Percentiles rank a stretch among this genome's conserved stretches.
Evolutionary conservation across 768 basidiomycete species (phyloP).

Genomic region (Phylloporus scabripes): DNA sequence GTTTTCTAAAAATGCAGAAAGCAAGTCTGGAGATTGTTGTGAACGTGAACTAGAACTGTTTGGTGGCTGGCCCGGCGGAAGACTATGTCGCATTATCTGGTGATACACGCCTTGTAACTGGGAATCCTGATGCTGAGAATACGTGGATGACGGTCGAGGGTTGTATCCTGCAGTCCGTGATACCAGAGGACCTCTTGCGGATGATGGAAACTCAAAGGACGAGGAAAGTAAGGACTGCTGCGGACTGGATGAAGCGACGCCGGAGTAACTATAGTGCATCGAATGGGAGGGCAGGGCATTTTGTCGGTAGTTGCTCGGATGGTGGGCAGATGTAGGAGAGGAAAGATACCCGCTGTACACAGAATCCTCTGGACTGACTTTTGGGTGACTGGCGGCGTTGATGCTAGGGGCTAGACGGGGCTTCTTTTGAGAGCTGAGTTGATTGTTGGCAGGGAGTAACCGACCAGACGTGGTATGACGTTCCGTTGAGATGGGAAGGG

Average conservation of each 20-base stretch:
- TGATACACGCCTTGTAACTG: slow-evolving; percentile 30
- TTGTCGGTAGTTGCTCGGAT: slow-evolving; percentile 25
- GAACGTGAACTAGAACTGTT: slow-evolving; percentile 16
- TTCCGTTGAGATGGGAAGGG: slow-evolving; percentile 32
- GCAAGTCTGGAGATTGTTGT: slow-evolving; percentile 24
- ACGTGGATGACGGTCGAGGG: slow-evolving; percentile 21
- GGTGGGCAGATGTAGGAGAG: slow-evolving; percentile 27
- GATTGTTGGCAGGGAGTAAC: slow-evolving; percentile 26
- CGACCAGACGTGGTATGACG: slow-evolving; percentile 28
- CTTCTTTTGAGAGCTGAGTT: slow-evolving; percentile 25
- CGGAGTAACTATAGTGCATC: slow-evolving; percentile 22
- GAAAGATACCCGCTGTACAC: slow-evolving; percentile 30
- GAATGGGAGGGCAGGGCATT: slow-evolving; percentile 28
- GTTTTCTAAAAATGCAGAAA: slow-evolving; percentile 29
- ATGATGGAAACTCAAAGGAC: slow-evolving; percentile 28
- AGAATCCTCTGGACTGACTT: slow-evolving; percentile 26
- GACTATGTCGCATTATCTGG: slow-evolving; percentile 26
- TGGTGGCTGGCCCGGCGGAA: slow-evolving; percentile 16
- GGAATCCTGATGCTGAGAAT: slow-evolving; percentile 27
- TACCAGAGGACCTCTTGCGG: slow-evolving; percentile 20
- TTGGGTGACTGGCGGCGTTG: slow-evolving; percentile 18
- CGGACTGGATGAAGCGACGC: slow-evolving; percentile 11
- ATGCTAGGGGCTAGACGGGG: slow-evolving; percentile 26
- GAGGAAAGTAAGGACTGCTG: slow-evolving; percentile 23
- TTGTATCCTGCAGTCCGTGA: slow-evolving; percentile 23